Percentiles rank a stretch among this genome's conserved stretches.
Conservation (phyloP, 2,329 filamentous ascomycete species). For the Claviceps maximensis region DNA sequence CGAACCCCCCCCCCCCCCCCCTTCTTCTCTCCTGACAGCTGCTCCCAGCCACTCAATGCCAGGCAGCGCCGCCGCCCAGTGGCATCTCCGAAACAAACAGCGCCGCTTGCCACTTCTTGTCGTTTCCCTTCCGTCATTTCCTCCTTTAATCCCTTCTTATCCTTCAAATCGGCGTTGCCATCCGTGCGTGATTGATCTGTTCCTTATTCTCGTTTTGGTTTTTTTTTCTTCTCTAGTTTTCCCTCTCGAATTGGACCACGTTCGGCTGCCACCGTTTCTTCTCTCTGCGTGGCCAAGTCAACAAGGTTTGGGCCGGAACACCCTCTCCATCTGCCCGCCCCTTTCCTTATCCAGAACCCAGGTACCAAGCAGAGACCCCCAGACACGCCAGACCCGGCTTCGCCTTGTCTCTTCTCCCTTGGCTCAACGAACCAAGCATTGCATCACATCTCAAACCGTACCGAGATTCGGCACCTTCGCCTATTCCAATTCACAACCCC, state of each 20-base stretch:
- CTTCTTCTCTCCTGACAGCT: background rate
- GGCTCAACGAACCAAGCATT: background rate
- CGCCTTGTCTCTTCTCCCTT: background rate
- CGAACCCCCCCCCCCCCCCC: too few relatives aligned
- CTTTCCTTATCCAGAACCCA: constrained; percentile 1
- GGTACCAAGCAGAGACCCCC: too few relatives aligned
- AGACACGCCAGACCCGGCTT: background rate
- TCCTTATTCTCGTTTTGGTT: background rate
- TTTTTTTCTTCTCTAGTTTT: background rate
- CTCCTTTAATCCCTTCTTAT: background rate
- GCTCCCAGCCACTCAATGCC: background rate
- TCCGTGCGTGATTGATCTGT: background rate
- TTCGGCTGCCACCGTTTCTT: background rate
- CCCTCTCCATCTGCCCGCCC: background rate
- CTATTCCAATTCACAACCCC: background rate
- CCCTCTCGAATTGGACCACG: background rate
- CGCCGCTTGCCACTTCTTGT: background rate
- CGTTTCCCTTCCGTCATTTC: background rate
- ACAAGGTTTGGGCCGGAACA: background rate
- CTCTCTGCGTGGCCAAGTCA: background rate
- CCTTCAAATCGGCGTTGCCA: background rate
- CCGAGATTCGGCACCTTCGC: background rate
- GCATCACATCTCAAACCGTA: background rate
- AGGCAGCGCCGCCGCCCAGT: background rate
- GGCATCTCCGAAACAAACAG: background rate